Evolutionary conservation across 73 alveolate genomes (phyloP).

Genomic region (Diophrys sp.): DNA sequence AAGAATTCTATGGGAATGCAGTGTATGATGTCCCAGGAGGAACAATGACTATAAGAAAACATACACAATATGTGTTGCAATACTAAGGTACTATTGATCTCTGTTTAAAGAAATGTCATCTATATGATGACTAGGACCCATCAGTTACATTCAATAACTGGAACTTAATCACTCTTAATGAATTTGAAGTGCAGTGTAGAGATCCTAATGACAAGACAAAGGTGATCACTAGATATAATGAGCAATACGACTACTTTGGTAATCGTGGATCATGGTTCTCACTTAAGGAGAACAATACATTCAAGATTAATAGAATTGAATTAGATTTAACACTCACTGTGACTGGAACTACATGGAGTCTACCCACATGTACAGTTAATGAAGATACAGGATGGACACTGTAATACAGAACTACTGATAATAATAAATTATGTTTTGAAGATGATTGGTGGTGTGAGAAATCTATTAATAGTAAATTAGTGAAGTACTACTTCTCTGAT

Average conservation of each 20-base stretch:
- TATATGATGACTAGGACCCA: neutral
- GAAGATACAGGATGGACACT: slow-evolving; percentile 1
- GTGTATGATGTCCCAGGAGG: too few species aligned
- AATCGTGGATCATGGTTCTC: neutral
- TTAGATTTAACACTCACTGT: neutral
- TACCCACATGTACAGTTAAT: neutral
- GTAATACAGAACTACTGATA: neutral
- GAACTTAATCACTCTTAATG: neutral
- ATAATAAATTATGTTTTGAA: neutral
- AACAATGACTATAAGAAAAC: neutral
- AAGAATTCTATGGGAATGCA: neutral
- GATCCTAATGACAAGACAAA: neutral
- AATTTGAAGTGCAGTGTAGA: neutral
- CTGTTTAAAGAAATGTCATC: neutral
- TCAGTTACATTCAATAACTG: neutral
- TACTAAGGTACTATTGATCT: neutral
- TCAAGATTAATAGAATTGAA: neutral
- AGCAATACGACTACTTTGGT: neutral
- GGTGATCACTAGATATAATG: neutral
- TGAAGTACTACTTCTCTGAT: neutral
- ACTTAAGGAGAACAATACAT: neutral
- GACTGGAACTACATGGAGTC: too few species aligned
- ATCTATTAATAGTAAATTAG: neutral
- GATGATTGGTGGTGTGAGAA: slow-evolving; percentile 1
- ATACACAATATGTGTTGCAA: neutral